These are phyloP conservation scores for Acanthamoeba lenticulata DNA, from an alignment of 208 protist genomes.

Conservation along the genomic window DNA sequence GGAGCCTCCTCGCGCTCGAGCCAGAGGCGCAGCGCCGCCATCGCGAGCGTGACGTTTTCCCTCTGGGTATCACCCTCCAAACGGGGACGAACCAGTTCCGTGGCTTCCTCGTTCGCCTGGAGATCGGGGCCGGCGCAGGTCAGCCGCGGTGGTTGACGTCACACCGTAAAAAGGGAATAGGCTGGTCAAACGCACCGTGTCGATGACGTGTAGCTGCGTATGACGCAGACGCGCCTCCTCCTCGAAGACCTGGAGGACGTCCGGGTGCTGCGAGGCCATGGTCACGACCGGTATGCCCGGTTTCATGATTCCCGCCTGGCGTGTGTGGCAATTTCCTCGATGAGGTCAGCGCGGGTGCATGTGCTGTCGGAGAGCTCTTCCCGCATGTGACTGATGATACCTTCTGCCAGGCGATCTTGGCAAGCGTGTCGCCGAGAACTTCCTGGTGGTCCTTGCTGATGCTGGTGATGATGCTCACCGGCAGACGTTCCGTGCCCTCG, in stretches of 20 bases:
- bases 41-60: background rate
- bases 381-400: no score
- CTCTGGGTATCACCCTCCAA: background rate
- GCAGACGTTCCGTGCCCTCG: background rate
- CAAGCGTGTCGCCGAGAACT: background rate
- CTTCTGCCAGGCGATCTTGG: constrained; percentile 1
- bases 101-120: background rate
- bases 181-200: background rate
- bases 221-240: background rate
- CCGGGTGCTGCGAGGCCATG: background rate
- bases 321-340: background rate
- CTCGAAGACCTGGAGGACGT: background rate
- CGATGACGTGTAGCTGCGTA: background rate
- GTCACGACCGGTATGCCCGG: background rate
- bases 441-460: constrained; percentile 46
- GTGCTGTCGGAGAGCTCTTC: no score
- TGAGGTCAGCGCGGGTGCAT: background rate
- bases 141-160: background rate
- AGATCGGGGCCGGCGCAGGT: background rate
- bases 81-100: background rate
- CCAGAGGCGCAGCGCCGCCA: background rate
- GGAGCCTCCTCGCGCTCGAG: background rate
- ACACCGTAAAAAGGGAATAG: background rate
- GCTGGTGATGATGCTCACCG: constrained; percentile 37
- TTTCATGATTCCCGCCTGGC: background rate